A percentile compares a stretch with the other conserved stretches of the same genome.
Evolutionary conservation across 495 filamentous ascomycete genomes (phyloP).

Genomic region (Neohortaea acidophila): DNA sequence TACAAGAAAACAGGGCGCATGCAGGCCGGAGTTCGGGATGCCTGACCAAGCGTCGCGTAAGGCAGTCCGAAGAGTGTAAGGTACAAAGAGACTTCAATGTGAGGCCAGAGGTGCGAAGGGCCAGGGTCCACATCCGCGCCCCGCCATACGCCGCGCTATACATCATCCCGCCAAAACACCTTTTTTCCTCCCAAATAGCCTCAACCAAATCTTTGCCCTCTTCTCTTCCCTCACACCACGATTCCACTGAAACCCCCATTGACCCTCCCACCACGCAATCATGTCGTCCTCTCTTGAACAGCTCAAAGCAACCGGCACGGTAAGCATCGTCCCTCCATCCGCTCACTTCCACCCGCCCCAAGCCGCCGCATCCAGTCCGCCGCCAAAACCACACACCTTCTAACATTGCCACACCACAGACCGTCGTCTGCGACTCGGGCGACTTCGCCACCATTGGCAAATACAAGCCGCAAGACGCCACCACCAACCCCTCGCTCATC

Average conservation of each 20-base stretch:
- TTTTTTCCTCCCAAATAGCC: too few species aligned
- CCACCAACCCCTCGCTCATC: slow-evolving; percentile 97
- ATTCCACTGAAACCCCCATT: not conserved
- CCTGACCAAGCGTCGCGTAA: too few species aligned
- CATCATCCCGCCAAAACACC: too few species aligned
- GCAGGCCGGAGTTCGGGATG: too few species aligned
- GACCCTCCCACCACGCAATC: slow-evolving; percentile 3
- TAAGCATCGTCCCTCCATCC: slow-evolving; percentile 45
- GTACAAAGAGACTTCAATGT: too few species aligned
- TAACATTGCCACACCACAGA: slow-evolving; percentile 31
- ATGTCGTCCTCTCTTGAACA: slow-evolving; percentile 88
- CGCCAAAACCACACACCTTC: slow-evolving; percentile 1
- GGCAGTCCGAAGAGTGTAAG: too few species aligned
- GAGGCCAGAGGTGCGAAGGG: too few species aligned
- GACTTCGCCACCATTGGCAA: slow-evolving; percentile 79
- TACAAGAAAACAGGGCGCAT: too few species aligned
- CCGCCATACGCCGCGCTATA: too few species aligned
- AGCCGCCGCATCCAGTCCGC: not conserved
- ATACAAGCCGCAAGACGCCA: slow-evolving; percentile 99
- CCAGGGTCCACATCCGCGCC: too few species aligned
- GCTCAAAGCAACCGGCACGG: slow-evolving; percentile 89
- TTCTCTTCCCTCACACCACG: too few species aligned
- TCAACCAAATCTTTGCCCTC: too few species aligned
- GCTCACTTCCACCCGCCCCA: slow-evolving; percentile 4
- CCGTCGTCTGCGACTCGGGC: slow-evolving; percentile 94